Evolutionary conservation across 2,329 filamentous ascomycete genomes (phyloP).

Genomic region (Aspergillus piperis): DNA sequence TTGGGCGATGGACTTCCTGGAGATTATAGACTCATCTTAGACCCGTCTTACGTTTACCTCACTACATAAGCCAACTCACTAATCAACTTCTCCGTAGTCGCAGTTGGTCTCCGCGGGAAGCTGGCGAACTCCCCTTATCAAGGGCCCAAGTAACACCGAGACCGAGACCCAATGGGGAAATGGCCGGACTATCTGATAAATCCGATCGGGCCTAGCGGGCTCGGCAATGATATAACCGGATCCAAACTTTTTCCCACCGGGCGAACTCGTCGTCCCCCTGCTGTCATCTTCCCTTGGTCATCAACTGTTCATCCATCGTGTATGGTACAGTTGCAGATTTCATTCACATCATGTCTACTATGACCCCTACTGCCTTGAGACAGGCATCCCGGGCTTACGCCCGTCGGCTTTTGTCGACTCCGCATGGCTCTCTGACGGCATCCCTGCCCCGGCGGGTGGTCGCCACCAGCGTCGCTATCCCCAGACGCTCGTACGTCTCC

Average conservation of each 20-base stretch:
- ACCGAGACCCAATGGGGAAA: constrained; percentile 12
- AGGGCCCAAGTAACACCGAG: constrained; percentile 15
- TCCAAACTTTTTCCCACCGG: constrained; percentile 28
- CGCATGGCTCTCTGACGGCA: constrained; percentile 40
- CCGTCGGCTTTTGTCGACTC: constrained; percentile 49
- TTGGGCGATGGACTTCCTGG: too few species aligned
- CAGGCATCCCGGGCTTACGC: constrained; percentile 67
- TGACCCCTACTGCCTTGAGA: constrained; percentile 70
- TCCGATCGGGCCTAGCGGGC: constrained; percentile 29
- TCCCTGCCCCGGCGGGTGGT: constrained; percentile 43
- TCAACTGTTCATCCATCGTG: constrained; percentile 25
- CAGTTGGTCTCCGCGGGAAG: background rate
- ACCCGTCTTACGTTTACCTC: background rate
- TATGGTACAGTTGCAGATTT: constrained; percentile 25
- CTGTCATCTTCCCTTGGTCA: constrained; percentile 17
- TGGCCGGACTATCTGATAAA: constrained; percentile 26
- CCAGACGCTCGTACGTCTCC: constrained; percentile 74
- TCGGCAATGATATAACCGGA: constrained; percentile 31
- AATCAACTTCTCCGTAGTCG: background rate
- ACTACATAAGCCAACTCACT: too few species aligned
- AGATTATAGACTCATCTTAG: too few species aligned
- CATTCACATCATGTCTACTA: constrained; percentile 58
- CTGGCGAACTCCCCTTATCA: background rate
- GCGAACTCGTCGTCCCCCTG: constrained; percentile 17
- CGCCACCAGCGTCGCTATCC: constrained; percentile 29